These are phyloP conservation scores for Phlebopus sp. DNA, from an alignment of 1,284 basidiomycete species.

Conservation along the genomic window DNA sequence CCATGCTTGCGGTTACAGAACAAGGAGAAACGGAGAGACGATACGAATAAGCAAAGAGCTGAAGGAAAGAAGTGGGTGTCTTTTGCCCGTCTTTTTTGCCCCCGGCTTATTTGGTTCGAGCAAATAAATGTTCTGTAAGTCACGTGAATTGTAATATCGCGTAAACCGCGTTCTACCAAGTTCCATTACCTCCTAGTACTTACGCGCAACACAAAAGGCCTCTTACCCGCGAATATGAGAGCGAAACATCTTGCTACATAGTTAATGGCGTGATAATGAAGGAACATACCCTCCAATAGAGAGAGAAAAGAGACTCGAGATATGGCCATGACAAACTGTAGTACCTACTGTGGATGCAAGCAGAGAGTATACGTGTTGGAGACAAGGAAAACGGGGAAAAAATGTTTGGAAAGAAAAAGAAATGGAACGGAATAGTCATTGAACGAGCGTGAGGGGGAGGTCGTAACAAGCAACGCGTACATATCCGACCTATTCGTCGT, in stretches of 20 bases:
- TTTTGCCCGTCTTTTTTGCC: slow-evolving; percentile 26
- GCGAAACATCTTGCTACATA: not conserved
- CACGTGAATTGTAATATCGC: slow-evolving; percentile 19
- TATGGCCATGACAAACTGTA: not conserved
- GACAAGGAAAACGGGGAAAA: not conserved
- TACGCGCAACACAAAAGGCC: not conserved
- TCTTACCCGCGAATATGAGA: not conserved
- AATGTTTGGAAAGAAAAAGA: no score
- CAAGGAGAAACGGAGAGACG: not conserved
- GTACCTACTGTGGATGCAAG: not conserved
- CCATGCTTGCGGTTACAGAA: slow-evolving; percentile 20
- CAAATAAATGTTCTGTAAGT: slow-evolving; percentile 22
- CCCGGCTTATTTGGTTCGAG: slow-evolving; percentile 20
- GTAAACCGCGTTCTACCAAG: not conserved
- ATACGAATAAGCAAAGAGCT: slow-evolving; percentile 24
- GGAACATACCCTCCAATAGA: not conserved
- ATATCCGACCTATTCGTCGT: not conserved
- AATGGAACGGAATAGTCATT: not conserved
- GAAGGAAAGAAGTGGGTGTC: no score
- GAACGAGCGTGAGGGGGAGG: no score
- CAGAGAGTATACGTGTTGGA: not conserved
- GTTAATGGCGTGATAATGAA: not conserved
- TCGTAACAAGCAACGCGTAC: no score
- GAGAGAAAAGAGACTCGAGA: not conserved
- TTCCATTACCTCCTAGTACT: not conserved